Evolutionary conservation across 75 land plant species (phyloP).

Genomic region (Gnetum montanum): DNA sequence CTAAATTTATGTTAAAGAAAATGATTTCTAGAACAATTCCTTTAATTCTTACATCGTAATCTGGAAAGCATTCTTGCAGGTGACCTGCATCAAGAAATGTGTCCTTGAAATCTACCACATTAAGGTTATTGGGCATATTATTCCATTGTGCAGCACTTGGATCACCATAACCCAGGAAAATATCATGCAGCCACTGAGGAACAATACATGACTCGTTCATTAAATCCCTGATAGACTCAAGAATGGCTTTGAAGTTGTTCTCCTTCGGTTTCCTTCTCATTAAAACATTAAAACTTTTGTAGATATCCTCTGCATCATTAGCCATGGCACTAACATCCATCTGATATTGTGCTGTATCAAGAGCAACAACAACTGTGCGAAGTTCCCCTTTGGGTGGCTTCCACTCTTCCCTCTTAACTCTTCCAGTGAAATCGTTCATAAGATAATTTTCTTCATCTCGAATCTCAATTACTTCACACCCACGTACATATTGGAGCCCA

Average conservation of each 20-base stretch:
- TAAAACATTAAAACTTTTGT: constrained; percentile 77
- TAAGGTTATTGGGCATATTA: constrained; percentile 82
- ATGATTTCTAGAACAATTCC: too few relatives aligned
- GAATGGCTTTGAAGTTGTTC: constrained; percentile 97
- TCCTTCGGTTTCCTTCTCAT: constrained; percentile 98
- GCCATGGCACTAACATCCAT: constrained; percentile 78
- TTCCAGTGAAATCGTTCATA: constrained; percentile 97
- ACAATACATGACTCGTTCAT: constrained; percentile 97
- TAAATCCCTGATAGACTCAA: constrained; percentile 93
- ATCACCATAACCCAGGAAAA: constrained; percentile 94
- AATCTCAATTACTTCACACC: constrained; percentile 93
- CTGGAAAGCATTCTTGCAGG: constrained; percentile 61
- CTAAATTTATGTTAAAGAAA: background rate
- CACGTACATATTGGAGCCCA: constrained; percentile 93
- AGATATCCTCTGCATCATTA: constrained; percentile 71
- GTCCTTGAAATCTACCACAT: constrained; percentile 86
- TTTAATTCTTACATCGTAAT: constrained; percentile 41
- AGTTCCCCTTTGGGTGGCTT: constrained; percentile 94
- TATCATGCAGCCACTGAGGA: constrained; percentile 90
- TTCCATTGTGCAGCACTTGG: constrained; percentile 96
- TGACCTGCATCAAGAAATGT: constrained; percentile 91
- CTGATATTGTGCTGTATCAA: constrained; percentile 94
- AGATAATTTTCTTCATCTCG: constrained; percentile 86
- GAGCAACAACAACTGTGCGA: constrained; percentile 76
- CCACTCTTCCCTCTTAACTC: constrained; percentile 94